A percentile compares a stretch with the other conserved stretches of the same genome.
Conservation (phyloP, 768 basidiomycete species). For the Xerocomus spinulosus region DNA sequence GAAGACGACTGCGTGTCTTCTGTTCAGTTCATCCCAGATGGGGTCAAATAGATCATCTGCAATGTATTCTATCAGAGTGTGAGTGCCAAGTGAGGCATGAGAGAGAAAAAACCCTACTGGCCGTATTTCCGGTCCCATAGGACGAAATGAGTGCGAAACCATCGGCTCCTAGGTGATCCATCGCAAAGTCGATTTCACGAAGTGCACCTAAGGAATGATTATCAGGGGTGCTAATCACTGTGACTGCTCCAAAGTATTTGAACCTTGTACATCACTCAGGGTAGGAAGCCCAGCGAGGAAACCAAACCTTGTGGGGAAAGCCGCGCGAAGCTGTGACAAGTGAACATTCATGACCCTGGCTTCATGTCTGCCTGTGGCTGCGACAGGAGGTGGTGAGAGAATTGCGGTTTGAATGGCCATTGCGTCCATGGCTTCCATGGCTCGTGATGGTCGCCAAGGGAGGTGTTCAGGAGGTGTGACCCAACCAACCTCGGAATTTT, state of each 20-base stretch:
- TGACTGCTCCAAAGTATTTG: constrained; percentile 1
- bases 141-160: constrained; percentile 66
- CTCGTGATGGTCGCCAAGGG: constrained; percentile 58
- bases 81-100: not conserved
- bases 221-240: constrained; percentile 6
- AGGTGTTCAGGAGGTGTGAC: constrained; percentile 57
- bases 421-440: constrained; percentile 59
- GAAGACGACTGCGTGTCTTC: constrained; percentile 57
- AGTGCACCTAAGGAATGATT: constrained; percentile 43
- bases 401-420: constrained; percentile 56
- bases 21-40: constrained; percentile 68
- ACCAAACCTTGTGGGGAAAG: constrained; percentile 55
- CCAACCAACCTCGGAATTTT: constrained; percentile 52
- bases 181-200: constrained; percentile 53
- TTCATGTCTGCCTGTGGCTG: constrained; percentile 38
- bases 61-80: constrained; percentile 48
- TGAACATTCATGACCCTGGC: constrained; percentile 46
- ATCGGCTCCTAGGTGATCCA: constrained; percentile 58
- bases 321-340: constrained; percentile 44
- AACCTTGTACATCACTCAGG: constrained; percentile 59
- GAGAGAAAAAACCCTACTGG: constrained; percentile 40
- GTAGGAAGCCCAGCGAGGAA: constrained; percentile 67
- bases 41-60: constrained; percentile 60
- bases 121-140: constrained; percentile 51
- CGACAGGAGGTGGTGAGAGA: constrained; percentile 61